Evolutionary conservation across 164 flowering plant genomes (phyloP).

Genomic region (Annona squamosa): DNA sequence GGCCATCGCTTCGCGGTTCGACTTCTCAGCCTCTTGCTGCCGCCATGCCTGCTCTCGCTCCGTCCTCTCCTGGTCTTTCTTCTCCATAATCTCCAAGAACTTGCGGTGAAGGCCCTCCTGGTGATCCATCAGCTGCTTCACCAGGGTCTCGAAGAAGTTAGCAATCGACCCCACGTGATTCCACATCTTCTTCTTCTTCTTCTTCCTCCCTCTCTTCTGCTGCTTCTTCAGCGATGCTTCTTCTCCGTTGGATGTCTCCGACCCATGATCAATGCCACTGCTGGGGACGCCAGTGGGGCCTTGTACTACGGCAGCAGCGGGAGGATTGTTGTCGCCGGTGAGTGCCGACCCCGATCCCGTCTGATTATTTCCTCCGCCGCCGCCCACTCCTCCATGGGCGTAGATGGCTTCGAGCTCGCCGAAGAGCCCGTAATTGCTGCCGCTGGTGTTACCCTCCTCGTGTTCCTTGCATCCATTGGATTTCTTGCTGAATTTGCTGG

Average conservation of each 20-base stretch:
- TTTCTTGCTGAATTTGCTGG: conserved; percentile 1
- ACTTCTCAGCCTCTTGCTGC: conserved; percentile 4
- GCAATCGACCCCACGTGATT: conserved; percentile 13
- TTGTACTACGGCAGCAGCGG: conserved; percentile 9
- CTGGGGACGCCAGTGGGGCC: conserved; percentile 17
- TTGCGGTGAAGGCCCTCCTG: conserved; percentile 10
- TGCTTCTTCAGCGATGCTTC: conserved; percentile 17
- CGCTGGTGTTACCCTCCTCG: conserved; percentile 15
- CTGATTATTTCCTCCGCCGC: conserved; percentile 18
- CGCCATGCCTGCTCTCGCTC: conserved; percentile 13
- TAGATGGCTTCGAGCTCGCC: conserved; percentile 40
- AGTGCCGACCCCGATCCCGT: conserved; percentile 16
- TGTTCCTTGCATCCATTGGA: conserved; percentile 4
- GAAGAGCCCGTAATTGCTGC: conserved; percentile 20
- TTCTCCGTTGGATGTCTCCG: conserved; percentile 25
- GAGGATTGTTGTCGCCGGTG: conserved; percentile 12
- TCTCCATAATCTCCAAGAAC: conserved; percentile 17
- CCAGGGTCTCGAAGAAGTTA: conserved; percentile 10
- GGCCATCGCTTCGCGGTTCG: background rate
- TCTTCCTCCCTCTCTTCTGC: conserved; percentile 6
- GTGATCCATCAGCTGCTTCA: conserved; percentile 14
- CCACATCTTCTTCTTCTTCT: conserved; percentile 2
- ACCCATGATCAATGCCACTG: conserved; percentile 19
- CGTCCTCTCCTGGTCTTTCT: conserved; percentile 12
- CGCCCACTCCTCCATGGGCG: conserved; percentile 5